phyloP scores from a whole-genome alignment of 2,329 filamentous ascomycete genomes.

The Colletotrichum filicis region DNA sequence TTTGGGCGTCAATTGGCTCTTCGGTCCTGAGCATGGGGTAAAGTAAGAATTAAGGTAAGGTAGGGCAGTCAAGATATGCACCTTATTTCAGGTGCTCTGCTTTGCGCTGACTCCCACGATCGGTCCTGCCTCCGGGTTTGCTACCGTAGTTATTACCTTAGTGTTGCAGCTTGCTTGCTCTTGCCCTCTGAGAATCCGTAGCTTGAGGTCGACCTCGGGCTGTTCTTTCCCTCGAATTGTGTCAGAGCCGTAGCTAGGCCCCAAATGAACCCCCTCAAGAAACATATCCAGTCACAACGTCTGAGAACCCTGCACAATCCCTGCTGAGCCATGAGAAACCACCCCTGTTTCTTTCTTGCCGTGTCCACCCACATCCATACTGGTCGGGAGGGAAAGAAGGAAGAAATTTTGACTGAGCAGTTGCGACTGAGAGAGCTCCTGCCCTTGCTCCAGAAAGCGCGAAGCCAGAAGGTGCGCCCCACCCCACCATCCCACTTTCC shows the following conservation, averaged over 20 bases:
- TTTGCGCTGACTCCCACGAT: neutral
- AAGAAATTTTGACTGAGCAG: neutral
- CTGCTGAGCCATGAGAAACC: slow-evolving; percentile 27
- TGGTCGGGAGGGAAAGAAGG: neutral
- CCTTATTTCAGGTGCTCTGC: neutral
- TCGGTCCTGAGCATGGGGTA: neutral
- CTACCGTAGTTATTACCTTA: no score
- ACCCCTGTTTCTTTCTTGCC: slow-evolving; percentile 15
- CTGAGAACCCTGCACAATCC: slow-evolving; percentile 26
- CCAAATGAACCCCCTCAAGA: slow-evolving; percentile 15
- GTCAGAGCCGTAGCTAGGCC: neutral
- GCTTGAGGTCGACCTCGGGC: neutral
- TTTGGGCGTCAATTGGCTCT: neutral
- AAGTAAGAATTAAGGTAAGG: neutral
- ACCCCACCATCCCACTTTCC: slow-evolving; percentile 18
- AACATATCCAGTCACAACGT: slow-evolving; percentile 31
- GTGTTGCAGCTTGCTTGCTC: neutral
- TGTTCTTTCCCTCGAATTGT: neutral
- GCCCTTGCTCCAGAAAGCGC: neutral
- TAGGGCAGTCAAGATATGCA: neutral
- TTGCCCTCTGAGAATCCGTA: neutral
- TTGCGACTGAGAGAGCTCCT: neutral
- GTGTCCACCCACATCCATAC: slow-evolving; percentile 27
- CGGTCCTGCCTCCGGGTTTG: neutral
- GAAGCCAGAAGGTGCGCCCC: neutral